Evolutionary conservation across 1,284 basidiomycete species (phyloP).

Genomic region (Marasmius tenuissimus): DNA sequence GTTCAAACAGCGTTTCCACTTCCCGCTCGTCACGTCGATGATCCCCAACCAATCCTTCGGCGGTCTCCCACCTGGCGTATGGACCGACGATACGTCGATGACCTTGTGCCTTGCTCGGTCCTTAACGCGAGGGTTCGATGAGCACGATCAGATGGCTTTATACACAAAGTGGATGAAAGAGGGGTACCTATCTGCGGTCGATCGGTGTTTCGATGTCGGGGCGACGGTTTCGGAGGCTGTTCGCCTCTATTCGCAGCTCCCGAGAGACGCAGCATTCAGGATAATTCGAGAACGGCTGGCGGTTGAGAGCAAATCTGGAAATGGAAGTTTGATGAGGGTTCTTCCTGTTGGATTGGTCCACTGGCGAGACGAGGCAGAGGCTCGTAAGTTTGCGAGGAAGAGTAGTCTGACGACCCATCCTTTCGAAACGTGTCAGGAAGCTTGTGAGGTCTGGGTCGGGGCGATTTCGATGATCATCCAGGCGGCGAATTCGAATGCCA

Average conservation of each 20-base stretch:
- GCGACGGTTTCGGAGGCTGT: slow-evolving; percentile 32
- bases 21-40: slow-evolving; percentile 35
- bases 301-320: slow-evolving; percentile 29
- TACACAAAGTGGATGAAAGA: slow-evolving; percentile 34
- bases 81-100: slow-evolving; percentile 50
- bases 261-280: slow-evolving; percentile 21
- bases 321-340: slow-evolving; percentile 43
- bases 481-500: slow-evolving; percentile 7
- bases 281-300: slow-evolving; percentile 26
- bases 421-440: slow-evolving; percentile 36
- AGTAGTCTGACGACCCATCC: slow-evolving; percentile 43
- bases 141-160: slow-evolving; percentile 4
- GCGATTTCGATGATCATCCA: slow-evolving; percentile 34
- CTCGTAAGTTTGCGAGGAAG: slow-evolving; percentile 29
- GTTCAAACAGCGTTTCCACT: slow-evolving; percentile 34
- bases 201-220: slow-evolving; percentile 42
- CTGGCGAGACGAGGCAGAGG: slow-evolving; percentile 31
- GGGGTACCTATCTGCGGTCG: slow-evolving; percentile 38
- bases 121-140: slow-evolving; percentile 21
- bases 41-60: slow-evolving; percentile 35
- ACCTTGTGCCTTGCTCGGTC: slow-evolving; percentile 40
- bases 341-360: slow-evolving; percentile 40
- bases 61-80: slow-evolving; percentile 33
- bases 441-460: slow-evolving; percentile 38
- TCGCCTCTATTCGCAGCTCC: slow-evolving; percentile 20